These are phyloP conservation scores for Vigna reflexopilosa DNA, from an alignment of 306 rosid species.

Conservation along the genomic window DNA sequence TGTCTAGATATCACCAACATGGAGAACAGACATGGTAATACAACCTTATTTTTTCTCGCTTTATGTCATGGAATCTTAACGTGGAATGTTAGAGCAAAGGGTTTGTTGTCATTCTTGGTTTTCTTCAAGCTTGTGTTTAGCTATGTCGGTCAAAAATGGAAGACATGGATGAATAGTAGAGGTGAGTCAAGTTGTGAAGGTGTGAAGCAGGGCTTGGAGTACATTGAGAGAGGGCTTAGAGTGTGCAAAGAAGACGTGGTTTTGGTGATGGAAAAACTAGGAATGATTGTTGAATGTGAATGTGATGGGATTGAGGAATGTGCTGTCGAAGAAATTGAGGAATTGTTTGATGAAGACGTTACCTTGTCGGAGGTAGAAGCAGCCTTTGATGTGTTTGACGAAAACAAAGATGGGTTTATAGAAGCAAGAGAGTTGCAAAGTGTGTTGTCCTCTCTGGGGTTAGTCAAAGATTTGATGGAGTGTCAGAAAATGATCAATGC, in stretches of 20 bases:
- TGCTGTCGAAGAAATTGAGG: slow-evolving; percentile 40
- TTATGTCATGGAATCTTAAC: slow-evolving; percentile 10
- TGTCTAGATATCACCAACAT: not conserved
- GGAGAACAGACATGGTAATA: not conserved
- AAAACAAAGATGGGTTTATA: slow-evolving; percentile 31
- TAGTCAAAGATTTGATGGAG: slow-evolving; percentile 10
- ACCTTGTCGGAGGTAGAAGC: not conserved
- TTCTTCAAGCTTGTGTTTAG: slow-evolving; percentile 12
- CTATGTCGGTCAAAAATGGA: slow-evolving; percentile 18
- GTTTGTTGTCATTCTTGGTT: slow-evolving; percentile 29
- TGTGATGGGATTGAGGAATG: slow-evolving; percentile 9
- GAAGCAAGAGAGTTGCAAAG: slow-evolving; percentile 12
- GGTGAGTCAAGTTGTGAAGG: not conserved
- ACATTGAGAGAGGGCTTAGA: slow-evolving; percentile 1
- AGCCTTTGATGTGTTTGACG: slow-evolving; percentile 21
- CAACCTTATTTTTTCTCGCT: not conserved
- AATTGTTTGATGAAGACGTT: slow-evolving; percentile 35
- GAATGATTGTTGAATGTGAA: slow-evolving; percentile 34
- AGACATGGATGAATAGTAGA: slow-evolving; percentile 27
- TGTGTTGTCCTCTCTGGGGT: slow-evolving; percentile 4
- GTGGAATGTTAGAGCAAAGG: slow-evolving; percentile 7
- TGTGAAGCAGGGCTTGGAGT: slow-evolving; percentile 4
- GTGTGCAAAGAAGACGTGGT: slow-evolving; percentile 47
- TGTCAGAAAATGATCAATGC: slow-evolving; percentile 24
- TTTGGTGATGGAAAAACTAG: slow-evolving; percentile 54